phyloP scores from a whole-genome alignment of 2,329 filamentous ascomycete species.

The Chrysoporthe austroafricana region DNA sequence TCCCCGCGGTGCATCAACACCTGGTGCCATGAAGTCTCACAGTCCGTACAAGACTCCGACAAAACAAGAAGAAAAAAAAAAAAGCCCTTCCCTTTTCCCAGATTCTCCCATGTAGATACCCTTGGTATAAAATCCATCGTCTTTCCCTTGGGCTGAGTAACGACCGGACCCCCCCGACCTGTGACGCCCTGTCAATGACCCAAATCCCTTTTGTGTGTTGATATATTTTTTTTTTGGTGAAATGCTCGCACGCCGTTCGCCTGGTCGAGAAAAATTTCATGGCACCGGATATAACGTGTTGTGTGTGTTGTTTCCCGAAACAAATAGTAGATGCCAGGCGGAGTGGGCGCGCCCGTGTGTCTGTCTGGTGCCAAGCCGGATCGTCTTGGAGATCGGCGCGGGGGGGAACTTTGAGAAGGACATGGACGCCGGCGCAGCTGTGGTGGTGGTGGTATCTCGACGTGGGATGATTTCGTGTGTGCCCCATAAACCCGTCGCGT shows the following conservation, averaged over 20 bases:
- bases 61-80: constrained; percentile 24
- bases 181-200: constrained; percentile 26
- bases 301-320: constrained; percentile 13
- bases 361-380: constrained; percentile 7
- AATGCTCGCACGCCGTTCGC: constrained; percentile 27
- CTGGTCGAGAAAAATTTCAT: constrained; percentile 25
- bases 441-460: constrained; percentile 10
- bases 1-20: neutral
- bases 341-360: neutral
- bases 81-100: constrained; percentile 23
- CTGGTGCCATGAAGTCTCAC: neutral
- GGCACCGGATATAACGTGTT: constrained; percentile 15
- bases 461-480: neutral
- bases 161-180: constrained; percentile 20
- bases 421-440: constrained; percentile 9
- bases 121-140: constrained; percentile 12
- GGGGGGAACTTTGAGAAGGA: neutral
- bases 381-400: constrained; percentile 12
- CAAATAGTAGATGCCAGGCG: constrained; percentile 11
- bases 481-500: neutral
- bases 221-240: constrained; percentile 3
- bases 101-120: constrained; percentile 24
- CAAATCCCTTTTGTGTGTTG: neutral
- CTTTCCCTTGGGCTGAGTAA: constrained; percentile 23
- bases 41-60: constrained; percentile 17